phyloP scores from a whole-genome alignment of 768 basidiomycete species.

The Trametes coccinea region DNA sequence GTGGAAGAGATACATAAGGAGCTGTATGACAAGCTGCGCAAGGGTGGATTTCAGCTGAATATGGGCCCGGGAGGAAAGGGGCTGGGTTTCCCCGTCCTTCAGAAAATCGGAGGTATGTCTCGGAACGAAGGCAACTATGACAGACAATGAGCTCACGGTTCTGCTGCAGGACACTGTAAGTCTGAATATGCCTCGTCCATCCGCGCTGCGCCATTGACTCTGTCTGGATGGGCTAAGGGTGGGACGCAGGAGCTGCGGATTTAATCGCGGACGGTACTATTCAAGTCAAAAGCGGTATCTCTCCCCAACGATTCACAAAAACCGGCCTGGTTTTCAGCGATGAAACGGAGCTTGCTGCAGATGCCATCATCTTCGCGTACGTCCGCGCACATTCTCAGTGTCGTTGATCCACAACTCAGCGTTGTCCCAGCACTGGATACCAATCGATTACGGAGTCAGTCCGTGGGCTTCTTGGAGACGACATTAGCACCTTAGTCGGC shows the following conservation, averaged over 20 bases:
- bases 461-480: conserved; percentile 38
- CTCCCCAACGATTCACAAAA: conserved; percentile 14
- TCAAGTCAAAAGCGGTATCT: conserved; percentile 24
- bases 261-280: conserved; percentile 25
- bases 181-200: not conserved
- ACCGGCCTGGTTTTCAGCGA: conserved; percentile 33
- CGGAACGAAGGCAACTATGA: not conserved
- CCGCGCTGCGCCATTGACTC: not conserved
- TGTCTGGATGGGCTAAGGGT: conserved; percentile 5
- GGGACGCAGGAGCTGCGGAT: conserved; percentile 25
- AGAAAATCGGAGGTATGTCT: conserved; percentile 36
- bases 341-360: conserved; percentile 29
- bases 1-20: conserved; percentile 32
- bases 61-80: conserved; percentile 39
- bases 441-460: conserved; percentile 33
- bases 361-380: conserved; percentile 35
- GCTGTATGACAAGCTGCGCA: conserved; percentile 37
- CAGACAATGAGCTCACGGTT: not conserved
- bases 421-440: conserved; percentile 35
- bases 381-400: not conserved
- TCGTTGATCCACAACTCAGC: not conserved
- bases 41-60: conserved; percentile 40
- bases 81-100: conserved; percentile 29
- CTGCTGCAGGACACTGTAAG: not conserved
- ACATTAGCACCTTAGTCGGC: conserved; percentile 34